Conservation (phyloP, 2,329 filamentous ascomycete genomes). For the Trichophyton equinum region DNA sequence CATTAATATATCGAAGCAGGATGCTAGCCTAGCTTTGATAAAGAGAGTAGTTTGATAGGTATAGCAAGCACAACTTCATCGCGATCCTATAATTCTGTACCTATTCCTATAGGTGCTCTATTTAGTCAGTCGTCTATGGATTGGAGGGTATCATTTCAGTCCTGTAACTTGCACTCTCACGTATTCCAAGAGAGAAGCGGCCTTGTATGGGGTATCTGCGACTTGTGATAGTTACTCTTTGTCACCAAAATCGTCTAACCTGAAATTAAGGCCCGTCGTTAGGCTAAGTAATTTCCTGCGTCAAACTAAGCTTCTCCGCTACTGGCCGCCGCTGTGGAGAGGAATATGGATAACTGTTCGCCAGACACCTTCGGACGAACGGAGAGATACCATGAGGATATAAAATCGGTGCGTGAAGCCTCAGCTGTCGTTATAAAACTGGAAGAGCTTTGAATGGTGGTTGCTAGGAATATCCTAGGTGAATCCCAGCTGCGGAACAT, state of each 20-base stretch:
- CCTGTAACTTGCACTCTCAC: not conserved
- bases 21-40: too few species aligned
- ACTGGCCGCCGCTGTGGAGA: not conserved
- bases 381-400: not conserved
- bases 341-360: too few species aligned
- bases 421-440: not conserved
- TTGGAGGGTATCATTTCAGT: not conserved
- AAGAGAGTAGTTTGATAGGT: not conserved
- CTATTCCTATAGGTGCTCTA: not conserved
- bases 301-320: not conserved
- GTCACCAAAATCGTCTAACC: not conserved
- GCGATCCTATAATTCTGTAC: not conserved
- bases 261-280: not conserved
- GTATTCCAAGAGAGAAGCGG: not conserved
- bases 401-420: not conserved
- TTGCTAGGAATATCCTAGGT: not conserved
- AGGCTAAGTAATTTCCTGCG: not conserved
- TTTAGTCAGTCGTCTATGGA: not conserved
- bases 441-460: not conserved
- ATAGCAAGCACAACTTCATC: not conserved
- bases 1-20: not conserved
- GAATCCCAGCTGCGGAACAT: not conserved
- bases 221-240: not conserved
- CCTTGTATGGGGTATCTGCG: not conserved
- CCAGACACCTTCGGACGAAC: not conserved